Percentiles rank a stretch among this genome's conserved stretches.
Evolutionary conservation across 1,284 basidiomycete genomes (phyloP).

Genomic region (Sanghuangporus weigelae): DNA sequence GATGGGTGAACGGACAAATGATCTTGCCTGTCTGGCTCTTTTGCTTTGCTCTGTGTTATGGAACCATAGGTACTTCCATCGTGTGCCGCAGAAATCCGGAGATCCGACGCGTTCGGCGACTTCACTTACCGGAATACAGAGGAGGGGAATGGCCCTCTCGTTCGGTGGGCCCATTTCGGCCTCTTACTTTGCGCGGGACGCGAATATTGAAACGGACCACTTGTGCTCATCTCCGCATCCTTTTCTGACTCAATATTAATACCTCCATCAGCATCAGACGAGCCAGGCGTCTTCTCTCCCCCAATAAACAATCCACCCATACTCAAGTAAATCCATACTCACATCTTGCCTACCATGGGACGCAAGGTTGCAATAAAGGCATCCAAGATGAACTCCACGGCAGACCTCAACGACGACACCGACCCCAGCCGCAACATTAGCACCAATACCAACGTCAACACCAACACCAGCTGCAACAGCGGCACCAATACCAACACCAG

Average conservation of each 20-base stretch:
- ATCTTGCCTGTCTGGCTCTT: neutral
- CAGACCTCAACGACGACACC: no score
- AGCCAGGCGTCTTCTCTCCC: no score
- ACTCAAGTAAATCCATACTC: no score
- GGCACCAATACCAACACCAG: no score
- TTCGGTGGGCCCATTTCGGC: constrained; percentile 35
- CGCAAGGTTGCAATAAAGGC: no score
- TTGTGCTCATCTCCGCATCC: neutral
- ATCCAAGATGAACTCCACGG: no score
- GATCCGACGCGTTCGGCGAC: constrained; percentile 36
- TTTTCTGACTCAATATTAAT: constrained; percentile 22
- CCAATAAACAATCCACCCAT: no score
- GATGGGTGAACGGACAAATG: neutral
- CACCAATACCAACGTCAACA: no score
- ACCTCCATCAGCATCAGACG: no score
- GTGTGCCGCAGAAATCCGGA: constrained; percentile 47
- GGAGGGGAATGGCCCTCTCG: constrained; percentile 67
- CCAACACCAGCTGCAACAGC: no score
- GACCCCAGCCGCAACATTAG: no score
- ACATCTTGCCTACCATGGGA: no score
- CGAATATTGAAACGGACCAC: neutral
- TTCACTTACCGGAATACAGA: constrained; percentile 47
- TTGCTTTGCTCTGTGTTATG: neutral
- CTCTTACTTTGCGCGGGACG: neutral
- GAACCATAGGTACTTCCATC: constrained; percentile 71